phyloP scores from a whole-genome alignment of 1,284 basidiomycete species.

The Ceratobasidium sp. region DNA sequence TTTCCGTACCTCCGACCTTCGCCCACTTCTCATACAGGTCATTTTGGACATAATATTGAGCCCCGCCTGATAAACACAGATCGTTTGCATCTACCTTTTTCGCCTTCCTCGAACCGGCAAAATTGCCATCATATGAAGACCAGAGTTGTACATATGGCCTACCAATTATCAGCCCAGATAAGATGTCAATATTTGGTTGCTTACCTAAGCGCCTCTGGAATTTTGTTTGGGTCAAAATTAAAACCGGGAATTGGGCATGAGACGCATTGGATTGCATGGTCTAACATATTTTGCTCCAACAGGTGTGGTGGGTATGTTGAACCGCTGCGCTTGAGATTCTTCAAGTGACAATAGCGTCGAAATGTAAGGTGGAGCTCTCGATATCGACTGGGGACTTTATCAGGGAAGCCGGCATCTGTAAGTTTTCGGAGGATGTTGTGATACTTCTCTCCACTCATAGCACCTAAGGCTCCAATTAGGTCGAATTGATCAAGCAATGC shows the following conservation, averaged over 20 bases:
- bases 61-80: neutral
- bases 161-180: no score
- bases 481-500: neutral
- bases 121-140: slow-evolving; percentile 13
- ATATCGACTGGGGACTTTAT: neutral
- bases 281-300: neutral
- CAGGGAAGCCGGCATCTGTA: slow-evolving; percentile 1
- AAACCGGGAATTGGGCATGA: slow-evolving; percentile 4
- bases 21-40: neutral
- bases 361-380: neutral
- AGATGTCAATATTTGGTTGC: no score
- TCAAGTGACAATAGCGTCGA: neutral
- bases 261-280: slow-evolving; percentile 6
- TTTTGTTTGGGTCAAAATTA: slow-evolving; percentile 17
- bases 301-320: neutral
- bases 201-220: neutral
- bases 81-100: slow-evolving; percentile 1
- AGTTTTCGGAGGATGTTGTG: neutral
- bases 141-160: neutral
- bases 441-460: neutral
- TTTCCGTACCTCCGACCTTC: neutral
- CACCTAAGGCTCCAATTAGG: neutral
- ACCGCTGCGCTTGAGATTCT: neutral
- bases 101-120: neutral
- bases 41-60: neutral